Evolutionary conservation across 805 yeast genomes (phyloP), one percentile per base, ranked within the genome.

Genomic region (Kuraishia cidri): DNA sequence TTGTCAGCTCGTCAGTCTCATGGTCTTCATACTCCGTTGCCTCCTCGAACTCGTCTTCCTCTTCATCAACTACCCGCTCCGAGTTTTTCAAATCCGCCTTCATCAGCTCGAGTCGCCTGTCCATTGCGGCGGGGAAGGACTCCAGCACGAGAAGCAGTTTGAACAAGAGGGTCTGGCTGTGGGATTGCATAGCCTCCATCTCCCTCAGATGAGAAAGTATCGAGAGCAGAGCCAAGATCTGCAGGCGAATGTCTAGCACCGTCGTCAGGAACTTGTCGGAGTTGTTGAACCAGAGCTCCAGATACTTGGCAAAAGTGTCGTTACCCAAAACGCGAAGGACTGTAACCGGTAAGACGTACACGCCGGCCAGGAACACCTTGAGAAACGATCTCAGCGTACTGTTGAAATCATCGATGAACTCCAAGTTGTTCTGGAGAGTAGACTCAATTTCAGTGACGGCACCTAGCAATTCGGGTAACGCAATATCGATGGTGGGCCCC

Each of bases 211-310:
- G 59, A 10, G 56, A 45, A 12, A 68, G 39, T 13, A 69, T 45
- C 2, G 69, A 43, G 25, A 66, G 52, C 28, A 68, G 47, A 1
- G 73, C 64, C 45, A 72, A 48, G 5, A 68, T 64, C 48, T 72
- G 75, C 29, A 72, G 50, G 43, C 72, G 72, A 39, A 74, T 59
- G 18, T 75, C 78, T 40, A 69, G 71, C 14, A 70, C 77, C 37
- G 76, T 71, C 35, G 60, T 65, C 50, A 69, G 61, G 37, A 37
- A 26, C 7, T 58, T 63, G 27, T 54, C 66, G 15, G 67, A 57
- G 41, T 64, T 56, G 37, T 62, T 58, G 38, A 70, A 58, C 76
- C 76, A 71, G 39, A 68, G 50, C 37, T 64, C 60, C 46, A 60
- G 57, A 38, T 68, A 64, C 20, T 54, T 46, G 22, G 54, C 38